A percentile compares a stretch with the other conserved stretches of the same genome.
phyloP scores from a whole-genome alignment of 106 monocot species.

The Dioscorea zingiberensis region DNA sequence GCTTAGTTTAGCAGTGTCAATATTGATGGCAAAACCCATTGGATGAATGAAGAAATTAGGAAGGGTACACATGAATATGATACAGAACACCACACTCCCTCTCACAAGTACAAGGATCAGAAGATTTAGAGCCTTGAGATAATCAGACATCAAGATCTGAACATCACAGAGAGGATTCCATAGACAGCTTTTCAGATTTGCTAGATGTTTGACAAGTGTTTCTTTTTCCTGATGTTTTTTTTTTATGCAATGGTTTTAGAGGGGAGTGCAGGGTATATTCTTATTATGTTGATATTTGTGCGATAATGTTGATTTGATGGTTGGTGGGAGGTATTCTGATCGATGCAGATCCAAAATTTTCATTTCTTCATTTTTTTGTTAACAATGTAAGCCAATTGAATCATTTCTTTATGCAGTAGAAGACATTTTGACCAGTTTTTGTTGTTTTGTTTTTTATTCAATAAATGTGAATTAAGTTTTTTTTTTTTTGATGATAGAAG shows the following conservation, averaged over 20 bases:
- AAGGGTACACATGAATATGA: too few relatives aligned
- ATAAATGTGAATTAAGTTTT: too few relatives aligned
- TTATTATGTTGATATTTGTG: constrained; percentile 11
- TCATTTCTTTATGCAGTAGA: background rate
- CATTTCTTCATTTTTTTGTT: background rate
- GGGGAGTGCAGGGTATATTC: background rate
- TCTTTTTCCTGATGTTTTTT: constrained; percentile 4
- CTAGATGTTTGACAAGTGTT: constrained; percentile 33
- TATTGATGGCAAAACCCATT: too few relatives aligned
- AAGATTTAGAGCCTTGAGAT: constrained; percentile 16
- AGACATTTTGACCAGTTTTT: background rate
- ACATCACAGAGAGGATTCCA: constrained; percentile 42
- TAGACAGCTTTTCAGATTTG: constrained; percentile 45
- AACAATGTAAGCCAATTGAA: background rate
- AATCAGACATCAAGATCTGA: constrained; percentile 14
- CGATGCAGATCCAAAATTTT: too few relatives aligned
- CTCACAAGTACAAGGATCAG: too few relatives aligned
- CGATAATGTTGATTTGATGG: background rate
- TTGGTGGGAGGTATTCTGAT: background rate
- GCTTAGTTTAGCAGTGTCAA: too few relatives aligned
- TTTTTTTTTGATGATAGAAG: too few relatives aligned
- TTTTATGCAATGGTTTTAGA: background rate
- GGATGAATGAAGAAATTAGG: too few relatives aligned
- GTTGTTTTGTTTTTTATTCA: too few relatives aligned
- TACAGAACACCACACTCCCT: too few relatives aligned